Evolutionary conservation across 1,284 basidiomycete genomes (phyloP).

Genomic region (Vanrija humicola): DNA sequence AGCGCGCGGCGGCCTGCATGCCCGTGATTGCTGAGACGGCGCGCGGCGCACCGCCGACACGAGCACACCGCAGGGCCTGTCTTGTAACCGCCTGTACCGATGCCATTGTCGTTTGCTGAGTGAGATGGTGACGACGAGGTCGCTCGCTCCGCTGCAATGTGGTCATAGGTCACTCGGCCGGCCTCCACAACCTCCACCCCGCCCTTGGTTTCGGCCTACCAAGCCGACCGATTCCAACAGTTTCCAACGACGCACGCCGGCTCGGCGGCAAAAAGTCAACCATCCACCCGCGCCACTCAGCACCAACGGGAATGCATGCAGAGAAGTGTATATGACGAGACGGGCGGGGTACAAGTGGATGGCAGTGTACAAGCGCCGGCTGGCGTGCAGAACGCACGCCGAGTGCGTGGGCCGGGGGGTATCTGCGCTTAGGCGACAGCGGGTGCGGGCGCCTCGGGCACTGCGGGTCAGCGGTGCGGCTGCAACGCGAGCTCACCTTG

Average conservation of each 20-base stretch:
- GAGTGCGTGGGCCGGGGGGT: not conserved
- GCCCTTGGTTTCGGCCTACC: too few relatives aligned
- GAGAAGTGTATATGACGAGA: conserved; percentile 14
- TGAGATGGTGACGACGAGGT: not conserved
- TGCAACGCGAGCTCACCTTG: conserved; percentile 29
- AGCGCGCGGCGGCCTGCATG: too few relatives aligned
- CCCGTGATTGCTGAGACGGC: too few relatives aligned
- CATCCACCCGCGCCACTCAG: not conserved
- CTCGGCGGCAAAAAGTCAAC: not conserved
- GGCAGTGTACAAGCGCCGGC: conserved; percentile 8
- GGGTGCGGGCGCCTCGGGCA: conserved; percentile 34
- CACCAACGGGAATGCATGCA: conserved; percentile 12
- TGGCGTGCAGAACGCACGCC: not conserved
- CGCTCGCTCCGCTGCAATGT: too few relatives aligned
- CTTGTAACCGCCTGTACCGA: too few relatives aligned
- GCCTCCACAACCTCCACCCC: too few relatives aligned
- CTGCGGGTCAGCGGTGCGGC: conserved; percentile 7
- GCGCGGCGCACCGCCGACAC: too few relatives aligned
- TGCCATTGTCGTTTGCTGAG: too few relatives aligned
- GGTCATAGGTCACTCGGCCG: too few relatives aligned
- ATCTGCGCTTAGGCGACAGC: conserved; percentile 19
- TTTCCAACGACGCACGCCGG: not conserved
- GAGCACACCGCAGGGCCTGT: too few relatives aligned
- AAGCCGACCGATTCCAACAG: too few relatives aligned
- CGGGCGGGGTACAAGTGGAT: conserved; percentile 5